Evolutionary conservation across 2,329 filamentous ascomycete genomes (phyloP).

Genomic region (Fusarium sp.): DNA sequence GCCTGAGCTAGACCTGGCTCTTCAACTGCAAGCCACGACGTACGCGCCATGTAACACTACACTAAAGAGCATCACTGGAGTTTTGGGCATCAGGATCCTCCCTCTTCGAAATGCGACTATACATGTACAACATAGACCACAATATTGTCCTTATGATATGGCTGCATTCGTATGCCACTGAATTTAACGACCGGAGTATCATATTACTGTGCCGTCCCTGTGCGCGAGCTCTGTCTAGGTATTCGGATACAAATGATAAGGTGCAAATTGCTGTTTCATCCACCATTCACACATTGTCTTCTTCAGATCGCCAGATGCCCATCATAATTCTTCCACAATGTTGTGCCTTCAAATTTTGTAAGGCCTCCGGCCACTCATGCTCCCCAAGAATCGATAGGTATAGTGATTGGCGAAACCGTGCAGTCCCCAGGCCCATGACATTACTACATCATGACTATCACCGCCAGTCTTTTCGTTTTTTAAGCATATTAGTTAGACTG

Average conservation of each 20-base stretch:
- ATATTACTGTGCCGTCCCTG: not conserved
- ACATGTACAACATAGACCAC: conserved; percentile 44
- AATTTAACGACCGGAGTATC: conserved; percentile 1
- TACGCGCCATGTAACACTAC: conserved; percentile 47
- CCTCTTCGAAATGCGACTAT: conserved; percentile 38
- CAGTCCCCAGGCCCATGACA: not conserved
- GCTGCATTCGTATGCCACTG: conserved; percentile 10
- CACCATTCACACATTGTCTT: not conserved
- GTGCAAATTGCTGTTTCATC: conserved; percentile 5
- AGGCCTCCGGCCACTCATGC: not conserved
- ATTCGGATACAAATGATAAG: conserved; percentile 1
- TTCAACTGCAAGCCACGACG: not conserved
- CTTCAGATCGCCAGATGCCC: conserved; percentile 6
- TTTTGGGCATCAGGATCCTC: conserved; percentile 42
- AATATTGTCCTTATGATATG: conserved; percentile 22
- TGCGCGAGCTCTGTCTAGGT: not conserved
- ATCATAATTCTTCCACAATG: not conserved
- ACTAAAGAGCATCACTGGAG: conserved; percentile 48
- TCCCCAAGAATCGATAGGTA: not conserved
- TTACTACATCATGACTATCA: not conserved
- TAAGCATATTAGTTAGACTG: not conserved
- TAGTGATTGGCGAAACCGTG: not conserved
- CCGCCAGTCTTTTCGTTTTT: not conserved
- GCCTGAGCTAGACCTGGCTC: conserved; percentile 21
- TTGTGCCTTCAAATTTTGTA: not conserved